Evolutionary conservation across 2,329 filamentous ascomycete genomes (phyloP).

Genomic region (Calonectria montana): DNA sequence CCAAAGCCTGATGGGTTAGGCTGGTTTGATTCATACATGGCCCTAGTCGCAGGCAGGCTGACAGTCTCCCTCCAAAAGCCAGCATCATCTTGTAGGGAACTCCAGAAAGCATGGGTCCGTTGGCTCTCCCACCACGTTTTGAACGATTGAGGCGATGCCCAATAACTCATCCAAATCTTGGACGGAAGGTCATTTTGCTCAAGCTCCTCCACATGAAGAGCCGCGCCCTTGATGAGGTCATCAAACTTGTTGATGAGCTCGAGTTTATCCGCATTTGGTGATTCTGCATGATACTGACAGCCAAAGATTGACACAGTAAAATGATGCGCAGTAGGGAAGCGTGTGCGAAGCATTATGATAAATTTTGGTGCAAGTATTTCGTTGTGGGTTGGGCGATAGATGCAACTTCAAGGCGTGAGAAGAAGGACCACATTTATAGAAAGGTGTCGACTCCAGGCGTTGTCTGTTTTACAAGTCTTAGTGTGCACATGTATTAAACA

Average conservation of each 20-base stretch:
- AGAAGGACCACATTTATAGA: not conserved
- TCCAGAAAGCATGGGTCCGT: slow-evolving; percentile 13
- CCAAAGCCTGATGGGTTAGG: slow-evolving; percentile 3
- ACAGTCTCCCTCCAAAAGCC: slow-evolving; percentile 28
- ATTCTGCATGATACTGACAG: slow-evolving; percentile 11
- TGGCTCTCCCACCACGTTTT: slow-evolving; percentile 9
- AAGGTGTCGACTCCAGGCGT: not conserved
- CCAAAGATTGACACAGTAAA: slow-evolving; percentile 12
- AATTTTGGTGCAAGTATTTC: not conserved
- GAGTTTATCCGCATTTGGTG: not conserved
- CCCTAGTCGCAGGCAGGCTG: slow-evolving; percentile 9
- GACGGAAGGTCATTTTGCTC: slow-evolving; percentile 14
- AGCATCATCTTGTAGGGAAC: slow-evolving; percentile 16
- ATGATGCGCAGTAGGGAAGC: slow-evolving; percentile 13
- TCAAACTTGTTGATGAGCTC: slow-evolving; percentile 4
- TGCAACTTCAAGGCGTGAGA: not conserved
- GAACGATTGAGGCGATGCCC: slow-evolving; percentile 8
- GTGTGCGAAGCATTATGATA: slow-evolving; percentile 8
- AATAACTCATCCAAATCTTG: slow-evolving; percentile 20
- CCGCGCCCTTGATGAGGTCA: slow-evolving; percentile 4
- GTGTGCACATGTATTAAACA: not conserved
- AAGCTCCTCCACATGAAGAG: slow-evolving; percentile 7
- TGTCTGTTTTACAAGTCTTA: not conserved
- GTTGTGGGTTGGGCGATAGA: not conserved
- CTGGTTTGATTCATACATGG: slow-evolving; percentile 15